Conservation (phyloP, 495 filamentous ascomycete genomes). For the Thermothielavioides terrestris region DNA sequence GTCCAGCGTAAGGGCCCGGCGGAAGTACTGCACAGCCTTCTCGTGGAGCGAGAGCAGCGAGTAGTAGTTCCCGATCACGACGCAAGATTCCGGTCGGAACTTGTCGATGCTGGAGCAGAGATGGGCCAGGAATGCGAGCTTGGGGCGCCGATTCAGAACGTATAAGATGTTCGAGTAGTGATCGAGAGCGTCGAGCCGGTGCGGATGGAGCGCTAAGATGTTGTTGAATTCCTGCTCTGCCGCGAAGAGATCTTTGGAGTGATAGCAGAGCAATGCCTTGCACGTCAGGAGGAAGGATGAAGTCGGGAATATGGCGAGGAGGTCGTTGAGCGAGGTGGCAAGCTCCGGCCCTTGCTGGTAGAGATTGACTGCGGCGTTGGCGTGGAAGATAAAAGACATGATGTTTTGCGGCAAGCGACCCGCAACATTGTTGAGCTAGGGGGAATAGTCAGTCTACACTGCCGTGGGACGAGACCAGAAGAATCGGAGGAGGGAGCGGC, state of each 20-base stretch:
- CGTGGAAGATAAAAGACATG: slow-evolving; percentile 86
- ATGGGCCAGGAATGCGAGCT: slow-evolving; percentile 86
- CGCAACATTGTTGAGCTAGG: slow-evolving; percentile 41
- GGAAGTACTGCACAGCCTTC: slow-evolving; percentile 97
- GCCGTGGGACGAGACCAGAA: no score
- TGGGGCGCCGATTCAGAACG: slow-evolving; percentile 77
- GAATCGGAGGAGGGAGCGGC: slow-evolving; percentile 13
- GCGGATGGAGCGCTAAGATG: slow-evolving; percentile 71
- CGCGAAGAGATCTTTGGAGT: slow-evolving; percentile 84
- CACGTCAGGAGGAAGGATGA: slow-evolving; percentile 86
- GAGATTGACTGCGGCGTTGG: slow-evolving; percentile 80
- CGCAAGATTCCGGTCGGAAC: slow-evolving; percentile 95
- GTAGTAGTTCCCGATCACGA: slow-evolving; percentile 96
- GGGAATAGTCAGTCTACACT: slow-evolving; percentile 10
- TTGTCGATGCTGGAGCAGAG: slow-evolving; percentile 83
- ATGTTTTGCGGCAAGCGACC: slow-evolving; percentile 74
- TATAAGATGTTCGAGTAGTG: slow-evolving; percentile 97
- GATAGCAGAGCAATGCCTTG: slow-evolving; percentile 79
- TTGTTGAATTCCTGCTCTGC: slow-evolving; percentile 78
- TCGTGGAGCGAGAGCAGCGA: slow-evolving; percentile 88
- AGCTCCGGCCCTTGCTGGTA: slow-evolving; percentile 72
- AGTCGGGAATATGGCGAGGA: slow-evolving; percentile 73
- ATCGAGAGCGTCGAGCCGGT: slow-evolving; percentile 83
- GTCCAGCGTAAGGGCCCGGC: slow-evolving; percentile 89
- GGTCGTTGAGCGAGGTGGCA: slow-evolving; percentile 62